Evolutionary conservation across 768 basidiomycete species (phyloP).

Genomic region (Coprinellus micaceus): DNA sequence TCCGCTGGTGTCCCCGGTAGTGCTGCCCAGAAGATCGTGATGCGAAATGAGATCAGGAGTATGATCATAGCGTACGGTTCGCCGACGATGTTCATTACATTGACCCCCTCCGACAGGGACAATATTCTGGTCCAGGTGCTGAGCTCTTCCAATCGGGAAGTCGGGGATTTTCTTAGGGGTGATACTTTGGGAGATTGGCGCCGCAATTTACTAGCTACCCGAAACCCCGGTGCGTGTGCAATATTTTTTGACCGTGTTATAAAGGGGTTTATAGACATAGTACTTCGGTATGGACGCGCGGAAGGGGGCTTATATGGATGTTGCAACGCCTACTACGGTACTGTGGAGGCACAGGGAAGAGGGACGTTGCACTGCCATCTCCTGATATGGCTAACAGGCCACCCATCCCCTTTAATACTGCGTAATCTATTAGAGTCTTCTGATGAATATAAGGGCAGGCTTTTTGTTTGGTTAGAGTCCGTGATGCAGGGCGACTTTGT

Average conservation of each 20-base stretch:
- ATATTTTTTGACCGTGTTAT: constrained; percentile 21
- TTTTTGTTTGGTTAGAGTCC: background rate
- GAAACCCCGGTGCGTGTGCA: constrained; percentile 21
- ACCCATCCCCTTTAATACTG: background rate
- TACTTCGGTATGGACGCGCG: constrained; percentile 9
- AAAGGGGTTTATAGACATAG: constrained; percentile 14
- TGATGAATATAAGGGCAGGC: background rate
- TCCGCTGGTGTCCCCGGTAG: constrained; percentile 15
- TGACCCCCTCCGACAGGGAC: constrained; percentile 12
- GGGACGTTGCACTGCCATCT: constrained; percentile 31
- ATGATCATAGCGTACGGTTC: constrained; percentile 14
- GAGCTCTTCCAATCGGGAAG: constrained; percentile 11
- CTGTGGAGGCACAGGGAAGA: constrained; percentile 23
- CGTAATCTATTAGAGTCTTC: background rate
- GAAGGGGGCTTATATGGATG: constrained; percentile 8
- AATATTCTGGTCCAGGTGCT: constrained; percentile 16
- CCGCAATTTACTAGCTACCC: constrained; percentile 11
- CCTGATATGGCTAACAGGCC: constrained; percentile 25
- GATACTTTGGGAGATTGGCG: constrained; percentile 6
- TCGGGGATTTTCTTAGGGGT: constrained; percentile 9
- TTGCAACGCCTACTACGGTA: constrained; percentile 20
- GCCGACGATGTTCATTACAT: constrained; percentile 19
- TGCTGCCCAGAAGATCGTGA: constrained; percentile 15
- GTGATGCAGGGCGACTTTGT: background rate
- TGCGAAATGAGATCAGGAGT: constrained; percentile 18